A percentile compares a stretch with the other conserved stretches of the same genome.
These are phyloP conservation scores for Fragaria nilgerrensis DNA, from an alignment of 306 rosid species.

Conservation along the genomic window DNA sequence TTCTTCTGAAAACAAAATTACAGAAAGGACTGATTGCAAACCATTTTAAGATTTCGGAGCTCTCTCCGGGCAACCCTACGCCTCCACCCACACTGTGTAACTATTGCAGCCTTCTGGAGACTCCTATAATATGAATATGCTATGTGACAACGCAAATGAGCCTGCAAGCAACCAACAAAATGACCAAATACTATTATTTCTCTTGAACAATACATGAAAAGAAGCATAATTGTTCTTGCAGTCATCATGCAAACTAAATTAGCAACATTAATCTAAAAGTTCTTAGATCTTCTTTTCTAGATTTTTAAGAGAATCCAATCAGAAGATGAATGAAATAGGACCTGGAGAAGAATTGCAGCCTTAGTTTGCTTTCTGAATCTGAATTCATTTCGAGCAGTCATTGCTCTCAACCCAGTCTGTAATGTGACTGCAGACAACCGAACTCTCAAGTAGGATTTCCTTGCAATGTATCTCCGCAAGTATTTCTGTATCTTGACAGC, in stretches of 20 bases:
- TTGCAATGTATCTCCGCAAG: conserved; percentile 54
- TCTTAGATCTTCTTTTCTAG: conserved; percentile 17
- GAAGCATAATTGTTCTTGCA: neutral
- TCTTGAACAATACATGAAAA: conserved; percentile 7
- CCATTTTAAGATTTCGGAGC: conserved; percentile 96
- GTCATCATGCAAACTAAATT: neutral
- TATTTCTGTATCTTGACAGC: conserved; percentile 88
- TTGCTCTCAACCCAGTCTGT: conserved; percentile 96
- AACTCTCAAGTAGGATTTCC: conserved; percentile 55
- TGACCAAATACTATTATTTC: neutral
- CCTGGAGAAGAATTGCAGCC: conserved; percentile 90
- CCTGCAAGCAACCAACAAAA: conserved; percentile 47
- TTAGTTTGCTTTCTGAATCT: conserved; percentile 92
- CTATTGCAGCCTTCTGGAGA: conserved; percentile 78
- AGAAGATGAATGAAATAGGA: conserved; percentile 29
- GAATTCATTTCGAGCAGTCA: conserved; percentile 97
- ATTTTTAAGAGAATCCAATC: conserved; percentile 4
- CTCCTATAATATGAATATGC: conserved; percentile 74
- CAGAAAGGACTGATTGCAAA: conserved; percentile 27
- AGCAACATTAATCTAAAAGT: conserved; percentile 18
- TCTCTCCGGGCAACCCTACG: conserved; percentile 87
- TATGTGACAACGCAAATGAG: conserved; percentile 65
- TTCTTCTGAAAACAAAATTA: conserved; percentile 28
- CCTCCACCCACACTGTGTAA: conserved; percentile 97
- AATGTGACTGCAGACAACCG: conserved; percentile 65